Base-by-base conservation (phyloP, 1,284 basidiomycete genomes). In the Omphalotus olearius region DNA sequence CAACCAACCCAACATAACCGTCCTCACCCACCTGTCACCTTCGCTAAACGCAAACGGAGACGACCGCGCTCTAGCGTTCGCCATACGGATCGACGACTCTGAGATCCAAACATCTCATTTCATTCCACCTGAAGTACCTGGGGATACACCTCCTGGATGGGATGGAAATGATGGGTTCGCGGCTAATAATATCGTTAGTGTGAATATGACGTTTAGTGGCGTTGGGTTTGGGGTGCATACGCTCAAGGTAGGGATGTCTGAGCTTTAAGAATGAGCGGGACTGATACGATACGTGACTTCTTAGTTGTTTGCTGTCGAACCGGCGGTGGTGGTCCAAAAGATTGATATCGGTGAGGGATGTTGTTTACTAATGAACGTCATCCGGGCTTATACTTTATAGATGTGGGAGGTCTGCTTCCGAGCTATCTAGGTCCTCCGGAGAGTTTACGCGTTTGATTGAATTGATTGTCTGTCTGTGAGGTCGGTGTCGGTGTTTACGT, bases 361-460 rank as follows among this genome's bases (percentile, higher is more conserved):
- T 30, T 13, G 16, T 17, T 50, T 25, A n/a, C n/a, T n/a, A n/a
- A n/a, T n/a, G n/a, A n/a, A n/a, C n/a, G n/a, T n/a, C n/a, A n/a
- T n/a, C n/a, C n/a, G n/a, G n/a, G n/a, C n/a, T n/a, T n/a, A n/a
- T n/a, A n/a, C n/a, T n/a, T n/a, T n/a, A n/a, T 51, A 80, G 80
- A 85, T 63, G 75, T 76, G 38, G 81, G 81, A 35, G 78, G 76
- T 10, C 69, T 83, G 7, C 59, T 66, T 46, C 63, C 74, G 4
- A 82, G 80, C 53, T 83, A 82, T 60, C 69, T 85, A 20, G 82
- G 80, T 6, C 82, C 82, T 25, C 81, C 82, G 1, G 82, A 84
- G 63, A 82, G 79, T 59, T 63, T 79, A 13, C 41, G 40, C n/a
- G 30, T 52, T 13, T 52, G 20, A 47, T 33, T 33, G n/a, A n/a